Evolutionary conservation across 2,329 filamentous ascomycete genomes (phyloP).

Genomic region (Penicillium brasilianum): DNA sequence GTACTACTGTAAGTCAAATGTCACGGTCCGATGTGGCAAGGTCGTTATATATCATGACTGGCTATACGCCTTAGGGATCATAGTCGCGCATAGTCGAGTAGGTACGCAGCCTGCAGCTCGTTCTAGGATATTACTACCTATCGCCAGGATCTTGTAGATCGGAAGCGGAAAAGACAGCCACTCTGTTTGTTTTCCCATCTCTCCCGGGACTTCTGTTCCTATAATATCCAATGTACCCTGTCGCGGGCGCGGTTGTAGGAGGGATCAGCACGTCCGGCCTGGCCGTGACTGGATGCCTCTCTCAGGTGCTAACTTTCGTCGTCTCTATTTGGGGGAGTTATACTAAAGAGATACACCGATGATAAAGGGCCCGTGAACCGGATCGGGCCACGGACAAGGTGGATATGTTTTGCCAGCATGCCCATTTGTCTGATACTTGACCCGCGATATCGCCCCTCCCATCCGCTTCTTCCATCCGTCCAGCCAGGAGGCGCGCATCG

Average conservation of each 20-base stretch:
- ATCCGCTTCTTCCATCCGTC: not conserved
- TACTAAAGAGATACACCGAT: not conserved
- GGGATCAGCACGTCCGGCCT: not conserved
- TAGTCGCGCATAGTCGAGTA: conserved; percentile 2
- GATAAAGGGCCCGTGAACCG: not conserved
- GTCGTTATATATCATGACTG: conserved; percentile 13
- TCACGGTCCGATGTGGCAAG: conserved; percentile 19
- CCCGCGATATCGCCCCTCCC: not conserved
- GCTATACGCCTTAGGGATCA: not conserved
- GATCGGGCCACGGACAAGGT: too few relatives aligned
- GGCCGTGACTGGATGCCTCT: not conserved
- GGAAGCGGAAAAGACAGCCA: conserved; percentile 14
- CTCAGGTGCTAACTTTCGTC: not conserved
- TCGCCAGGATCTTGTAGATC: not conserved
- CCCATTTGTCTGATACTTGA: not conserved
- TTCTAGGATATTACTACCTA: not conserved
- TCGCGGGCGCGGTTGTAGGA: not conserved
- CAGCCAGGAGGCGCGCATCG: conserved; percentile 1
- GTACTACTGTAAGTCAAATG: not conserved
- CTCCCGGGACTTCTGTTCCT: not conserved
- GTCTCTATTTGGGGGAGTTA: not conserved
- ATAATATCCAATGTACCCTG: not conserved
- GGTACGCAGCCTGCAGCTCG: conserved; percentile 1
- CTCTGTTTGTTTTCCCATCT: not conserved
- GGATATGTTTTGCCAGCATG: not conserved